A percentile compares a stretch with the other conserved stretches of the same genome.
Evolutionary conservation across 2,329 filamentous ascomycete species (phyloP).

Genomic region (Arthrinium phaeospermum): DNA sequence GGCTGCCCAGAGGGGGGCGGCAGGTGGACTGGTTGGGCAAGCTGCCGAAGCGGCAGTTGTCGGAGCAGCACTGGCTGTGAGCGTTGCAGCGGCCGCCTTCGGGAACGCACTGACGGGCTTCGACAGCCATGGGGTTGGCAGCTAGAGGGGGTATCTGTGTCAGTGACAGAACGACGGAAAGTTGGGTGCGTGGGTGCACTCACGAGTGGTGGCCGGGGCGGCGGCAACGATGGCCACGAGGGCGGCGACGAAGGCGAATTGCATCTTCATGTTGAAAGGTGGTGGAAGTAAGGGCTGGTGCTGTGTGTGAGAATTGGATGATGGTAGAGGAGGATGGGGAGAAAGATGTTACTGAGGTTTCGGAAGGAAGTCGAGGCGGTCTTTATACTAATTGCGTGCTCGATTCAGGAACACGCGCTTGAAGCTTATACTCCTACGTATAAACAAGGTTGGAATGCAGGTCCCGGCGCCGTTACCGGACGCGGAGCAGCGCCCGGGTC

Average conservation of each 20-base stretch:
- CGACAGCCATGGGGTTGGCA: constrained; percentile 1
- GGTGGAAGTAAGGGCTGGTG: not conserved
- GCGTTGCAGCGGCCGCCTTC: not conserved
- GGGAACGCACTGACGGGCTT: not conserved
- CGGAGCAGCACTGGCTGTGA: constrained; percentile 2
- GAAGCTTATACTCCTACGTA: not conserved
- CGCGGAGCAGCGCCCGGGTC: not conserved
- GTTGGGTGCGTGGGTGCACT: not conserved
- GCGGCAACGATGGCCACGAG: not conserved
- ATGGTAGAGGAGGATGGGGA: not conserved
- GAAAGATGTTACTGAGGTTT: not conserved
- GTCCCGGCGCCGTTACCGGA: not conserved
- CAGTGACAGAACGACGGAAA: too few species aligned
- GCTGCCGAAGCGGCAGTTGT: not conserved
- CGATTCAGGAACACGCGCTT: not conserved
- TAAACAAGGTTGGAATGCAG: not conserved
- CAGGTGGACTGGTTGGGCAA: not conserved
- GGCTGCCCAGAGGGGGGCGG: not conserved
- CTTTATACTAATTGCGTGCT: constrained; percentile 10
- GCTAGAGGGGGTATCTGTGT: not conserved
- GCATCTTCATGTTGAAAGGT: not conserved
- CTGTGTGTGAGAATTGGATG: not conserved
- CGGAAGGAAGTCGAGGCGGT: not conserved
- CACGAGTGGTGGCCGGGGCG: constrained; percentile 3
- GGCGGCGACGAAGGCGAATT: constrained; percentile 5